These are phyloP conservation scores for Beauveria sp. DNA, from an alignment of 2,329 filamentous ascomycete species.

Conservation along the genomic window DNA sequence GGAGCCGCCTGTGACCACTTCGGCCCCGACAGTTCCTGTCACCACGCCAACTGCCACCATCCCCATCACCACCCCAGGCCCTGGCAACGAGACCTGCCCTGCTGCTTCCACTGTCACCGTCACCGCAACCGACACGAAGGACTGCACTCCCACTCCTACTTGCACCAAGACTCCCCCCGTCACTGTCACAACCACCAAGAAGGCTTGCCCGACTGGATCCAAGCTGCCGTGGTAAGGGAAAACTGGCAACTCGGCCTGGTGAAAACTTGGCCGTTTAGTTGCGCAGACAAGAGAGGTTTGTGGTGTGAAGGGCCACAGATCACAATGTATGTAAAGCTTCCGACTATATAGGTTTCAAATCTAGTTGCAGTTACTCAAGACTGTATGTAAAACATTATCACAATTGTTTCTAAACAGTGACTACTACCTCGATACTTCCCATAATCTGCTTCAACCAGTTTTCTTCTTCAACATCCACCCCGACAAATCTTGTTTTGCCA, in stretches of 20 bases:
- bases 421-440: not conserved
- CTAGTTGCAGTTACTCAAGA: not conserved
- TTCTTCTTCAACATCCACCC: conserved; percentile 5
- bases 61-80: not conserved
- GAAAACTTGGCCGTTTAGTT: not conserved
- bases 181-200: conserved; percentile 8
- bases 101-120: conserved; percentile 9
- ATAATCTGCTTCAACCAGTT: conserved; percentile 6
- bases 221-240: conserved; percentile 8
- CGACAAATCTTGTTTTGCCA: conserved; percentile 5
- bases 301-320: not conserved
- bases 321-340: not conserved
- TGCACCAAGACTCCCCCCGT: conserved; percentile 8
- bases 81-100: conserved; percentile 6
- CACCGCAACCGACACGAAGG: conserved; percentile 7
- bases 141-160: conserved; percentile 5
- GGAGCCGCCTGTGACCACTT: not conserved
- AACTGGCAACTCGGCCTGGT: no score
- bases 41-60: not conserved
- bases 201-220: conserved; percentile 9
- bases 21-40: conserved; percentile 5
- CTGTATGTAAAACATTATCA: not conserved
- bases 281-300: not conserved
- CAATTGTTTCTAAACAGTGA: not conserved
- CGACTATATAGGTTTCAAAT: not conserved